Base-by-base conservation (phyloP, 2,329 filamentous ascomycete species). In the Talaromyces sp. region DNA sequence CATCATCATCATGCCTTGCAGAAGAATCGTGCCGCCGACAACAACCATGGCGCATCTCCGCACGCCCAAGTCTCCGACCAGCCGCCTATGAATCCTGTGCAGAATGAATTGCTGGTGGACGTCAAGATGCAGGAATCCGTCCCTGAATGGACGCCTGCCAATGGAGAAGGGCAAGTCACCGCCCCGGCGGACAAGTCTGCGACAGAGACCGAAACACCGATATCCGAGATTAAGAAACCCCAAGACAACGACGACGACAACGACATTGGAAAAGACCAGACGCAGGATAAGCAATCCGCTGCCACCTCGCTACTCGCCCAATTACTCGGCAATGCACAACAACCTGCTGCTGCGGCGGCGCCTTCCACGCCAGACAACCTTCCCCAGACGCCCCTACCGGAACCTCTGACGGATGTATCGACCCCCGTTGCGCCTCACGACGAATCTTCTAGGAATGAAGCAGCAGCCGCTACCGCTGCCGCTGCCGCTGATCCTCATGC, bases 301-400 rank as follows among this genome's bases (percentile, higher is more conserved):
- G 76, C 76, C 60, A 76, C 73, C 30, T 73, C 76, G 51, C 71
- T 78, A 16, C 69, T 78, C 52, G 76, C 76, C 40, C 76, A 78
- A 66, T 68, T 78, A 8, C 71, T 78, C 59, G 73, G 75, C 50
- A 74, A 73, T 62, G 72, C 74, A 63, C 63, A 68, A n/a, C 50
- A 47, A 47, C n/a, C 44, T 47, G 44, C 33, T 36, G 60, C 68
- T 40, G 63, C 67, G 60, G 59, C 68, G 36, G 65, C 64, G 53
- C 65, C 66, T 54, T 62, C 63, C 34, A 63, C 68, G 4, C 56
- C 63, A 7, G 59, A 63, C 18, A 55, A 61, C 40, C 36, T 61
- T 6, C 62, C 62, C 33, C 62, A 54, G 33, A 63, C 62, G 31
- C 62, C 62, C 18, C 34, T 63, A 30, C 47, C 59, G 52, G 62